Percentiles rank a stretch among this genome's conserved stretches.
These are phyloP conservation scores for Colletotrichum cordylinicola DNA, from an alignment of 2,329 filamentous ascomycete genomes.

Conservation along the genomic window DNA sequence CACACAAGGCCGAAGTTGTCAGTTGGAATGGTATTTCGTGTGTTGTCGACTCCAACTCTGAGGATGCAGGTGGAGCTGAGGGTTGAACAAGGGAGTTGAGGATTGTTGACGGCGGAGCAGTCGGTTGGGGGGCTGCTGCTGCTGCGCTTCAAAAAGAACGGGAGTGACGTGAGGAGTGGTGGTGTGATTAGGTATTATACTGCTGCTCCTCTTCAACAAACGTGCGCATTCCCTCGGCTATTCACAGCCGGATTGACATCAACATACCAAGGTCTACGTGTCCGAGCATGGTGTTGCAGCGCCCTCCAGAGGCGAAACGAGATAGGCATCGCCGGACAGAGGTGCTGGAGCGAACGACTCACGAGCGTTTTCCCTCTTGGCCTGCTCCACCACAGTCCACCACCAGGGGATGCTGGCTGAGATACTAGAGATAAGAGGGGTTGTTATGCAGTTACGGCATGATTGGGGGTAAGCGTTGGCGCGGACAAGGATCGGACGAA, in stretches of 20 bases:
- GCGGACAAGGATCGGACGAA: conserved; percentile 1
- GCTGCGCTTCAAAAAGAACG: not conserved
- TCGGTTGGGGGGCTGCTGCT: not conserved
- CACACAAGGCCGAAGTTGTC: not conserved
- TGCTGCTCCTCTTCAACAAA: not conserved
- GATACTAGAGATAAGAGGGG: not conserved
- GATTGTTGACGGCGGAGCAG: not conserved
- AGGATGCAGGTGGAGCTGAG: not conserved
- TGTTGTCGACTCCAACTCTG: not conserved
- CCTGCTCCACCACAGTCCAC: conserved; percentile 5
- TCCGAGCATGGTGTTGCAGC: not conserved
- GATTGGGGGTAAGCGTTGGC: not conserved
- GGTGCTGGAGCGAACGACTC: not conserved
- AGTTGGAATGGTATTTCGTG: not conserved
- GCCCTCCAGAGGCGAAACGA: not conserved
- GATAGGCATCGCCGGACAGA: conserved; percentile 4
- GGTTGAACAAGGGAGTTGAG: no score
- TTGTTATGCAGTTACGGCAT: not conserved
- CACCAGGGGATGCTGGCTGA: not conserved
- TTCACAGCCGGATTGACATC: not conserved
- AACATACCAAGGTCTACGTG: not conserved
- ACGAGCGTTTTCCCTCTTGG: not conserved
- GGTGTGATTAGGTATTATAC: conserved; percentile 10
- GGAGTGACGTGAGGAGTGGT: not conserved
- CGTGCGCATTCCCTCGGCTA: not conserved